phyloP scores from a whole-genome alignment of 2,329 filamentous ascomycete species.

The Talaromyces sp. region DNA sequence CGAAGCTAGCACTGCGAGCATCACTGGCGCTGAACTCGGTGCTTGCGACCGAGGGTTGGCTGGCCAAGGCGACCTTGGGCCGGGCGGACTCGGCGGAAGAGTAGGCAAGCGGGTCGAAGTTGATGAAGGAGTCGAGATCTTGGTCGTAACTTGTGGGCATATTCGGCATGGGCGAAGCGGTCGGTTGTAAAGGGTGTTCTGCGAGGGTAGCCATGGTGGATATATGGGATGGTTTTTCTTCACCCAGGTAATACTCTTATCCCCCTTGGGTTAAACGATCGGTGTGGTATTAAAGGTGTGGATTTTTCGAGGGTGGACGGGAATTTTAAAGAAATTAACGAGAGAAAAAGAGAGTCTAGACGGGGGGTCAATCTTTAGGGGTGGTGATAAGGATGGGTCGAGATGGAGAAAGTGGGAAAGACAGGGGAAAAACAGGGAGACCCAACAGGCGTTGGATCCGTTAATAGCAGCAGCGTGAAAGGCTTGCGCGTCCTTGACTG shows the following conservation, averaged over 20 bases:
- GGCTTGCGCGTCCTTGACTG: conserved; percentile 39
- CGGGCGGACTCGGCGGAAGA: conserved; percentile 39
- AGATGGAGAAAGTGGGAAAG: conserved; percentile 16
- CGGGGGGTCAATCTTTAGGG: conserved; percentile 8
- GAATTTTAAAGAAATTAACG: conserved; percentile 8
- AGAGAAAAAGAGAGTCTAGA: conserved; percentile 17
- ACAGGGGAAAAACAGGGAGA: conserved; percentile 8
- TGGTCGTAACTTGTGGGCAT: conserved; percentile 44
- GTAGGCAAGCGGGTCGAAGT: conserved; percentile 49
- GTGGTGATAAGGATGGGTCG: conserved; percentile 12
- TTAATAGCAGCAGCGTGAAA: conserved; percentile 9
- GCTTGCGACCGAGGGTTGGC: conserved; percentile 41
- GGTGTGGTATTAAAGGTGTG: background rate
- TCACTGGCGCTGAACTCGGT: conserved; percentile 38
- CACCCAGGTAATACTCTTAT: background rate
- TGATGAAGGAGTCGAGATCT: conserved; percentile 52
- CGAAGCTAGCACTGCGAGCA: conserved; percentile 38
- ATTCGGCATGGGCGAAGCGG: conserved; percentile 32
- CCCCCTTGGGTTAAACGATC: conserved; percentile 1
- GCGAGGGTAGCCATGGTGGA: conserved; percentile 40
- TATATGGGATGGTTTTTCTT: background rate
- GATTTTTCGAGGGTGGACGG: background rate
- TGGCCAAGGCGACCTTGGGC: conserved; percentile 38
- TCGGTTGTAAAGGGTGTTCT: conserved; percentile 36
- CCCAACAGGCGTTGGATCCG: background rate